phyloP scores from a whole-genome alignment of 1,284 basidiomycete species.

The Leucoagaricus sp. region DNA sequence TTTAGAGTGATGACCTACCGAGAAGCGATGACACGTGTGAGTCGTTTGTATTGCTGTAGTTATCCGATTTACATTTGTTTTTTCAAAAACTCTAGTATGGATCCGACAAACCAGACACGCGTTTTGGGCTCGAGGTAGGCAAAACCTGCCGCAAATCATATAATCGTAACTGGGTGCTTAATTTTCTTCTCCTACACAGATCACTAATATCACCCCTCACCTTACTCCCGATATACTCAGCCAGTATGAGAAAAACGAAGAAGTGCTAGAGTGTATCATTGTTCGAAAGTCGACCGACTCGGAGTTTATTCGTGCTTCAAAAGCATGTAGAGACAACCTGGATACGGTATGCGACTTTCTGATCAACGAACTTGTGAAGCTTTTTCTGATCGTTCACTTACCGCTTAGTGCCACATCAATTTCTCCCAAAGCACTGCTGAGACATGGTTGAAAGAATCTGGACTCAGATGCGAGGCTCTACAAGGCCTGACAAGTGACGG shows the following conservation, averaged over 20 bases:
- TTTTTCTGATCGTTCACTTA: slow-evolving; percentile 14
- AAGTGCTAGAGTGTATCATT: slow-evolving; percentile 59
- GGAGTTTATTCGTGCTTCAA: slow-evolving; percentile 45
- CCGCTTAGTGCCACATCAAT: slow-evolving; percentile 47
- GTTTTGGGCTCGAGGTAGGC: slow-evolving; percentile 81
- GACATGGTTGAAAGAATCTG: slow-evolving; percentile 43
- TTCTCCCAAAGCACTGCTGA: slow-evolving; percentile 43
- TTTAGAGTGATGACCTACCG: slow-evolving; percentile 85
- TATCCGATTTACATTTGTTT: slow-evolving; percentile 14
- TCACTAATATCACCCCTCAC: slow-evolving; percentile 39
- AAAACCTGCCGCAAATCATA: slow-evolving; percentile 16
- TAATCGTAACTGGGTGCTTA: slow-evolving; percentile 17
- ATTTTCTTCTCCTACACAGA: slow-evolving; percentile 22
- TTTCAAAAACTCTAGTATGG: slow-evolving; percentile 64
- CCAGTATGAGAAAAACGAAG: slow-evolving; percentile 25
- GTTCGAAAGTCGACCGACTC: slow-evolving; percentile 43
- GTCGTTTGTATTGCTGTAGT: slow-evolving; percentile 28
- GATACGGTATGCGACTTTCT: slow-evolving; percentile 35
- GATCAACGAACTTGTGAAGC: slow-evolving; percentile 16
- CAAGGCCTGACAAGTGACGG: slow-evolving; percentile 19
- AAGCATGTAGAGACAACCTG: slow-evolving; percentile 34
- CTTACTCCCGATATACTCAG: slow-evolving; percentile 28
- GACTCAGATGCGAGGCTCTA: slow-evolving; percentile 7
- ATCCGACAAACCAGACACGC: slow-evolving; percentile 93
- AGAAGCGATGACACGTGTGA: slow-evolving; percentile 82